phyloP scores from a whole-genome alignment of 805 yeast genomes.

The Candida nonsorbophila region DNA sequence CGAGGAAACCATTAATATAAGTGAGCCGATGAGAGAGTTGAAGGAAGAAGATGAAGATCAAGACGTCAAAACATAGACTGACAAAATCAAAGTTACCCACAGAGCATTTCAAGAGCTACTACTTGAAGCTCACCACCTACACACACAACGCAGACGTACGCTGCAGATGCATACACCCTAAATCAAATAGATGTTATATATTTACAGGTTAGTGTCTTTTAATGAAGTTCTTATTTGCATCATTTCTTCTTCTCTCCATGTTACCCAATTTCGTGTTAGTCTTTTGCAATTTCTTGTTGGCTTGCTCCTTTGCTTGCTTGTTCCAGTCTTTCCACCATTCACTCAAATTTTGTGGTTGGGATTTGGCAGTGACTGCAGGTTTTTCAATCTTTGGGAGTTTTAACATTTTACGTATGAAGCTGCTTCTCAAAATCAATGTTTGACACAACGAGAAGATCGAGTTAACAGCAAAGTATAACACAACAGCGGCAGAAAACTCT shows the following conservation, averaged over 20 bases:
- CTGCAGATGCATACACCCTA: no score
- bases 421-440: slow-evolving; percentile 57
- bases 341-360: slow-evolving; percentile 23
- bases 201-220: slow-evolving; percentile 28
- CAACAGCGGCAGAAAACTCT: slow-evolving; percentile 79
- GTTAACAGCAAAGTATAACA: slow-evolving; percentile 80
- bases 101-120: no score
- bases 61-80: no score
- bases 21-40: no score
- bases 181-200: neutral
- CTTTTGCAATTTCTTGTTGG: slow-evolving; percentile 27
- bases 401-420: slow-evolving; percentile 49
- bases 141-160: no score
- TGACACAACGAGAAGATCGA: slow-evolving; percentile 72
- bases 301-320: slow-evolving; percentile 23
- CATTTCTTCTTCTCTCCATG: slow-evolving; percentile 26
- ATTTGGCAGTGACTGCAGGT: slow-evolving; percentile 34
- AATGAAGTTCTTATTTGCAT: slow-evolving; percentile 26
- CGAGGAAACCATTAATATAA: no score
- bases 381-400: slow-evolving; percentile 55
- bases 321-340: slow-evolving; percentile 34
- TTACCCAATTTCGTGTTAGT: slow-evolving; percentile 33
- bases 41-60: no score
- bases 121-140: no score
- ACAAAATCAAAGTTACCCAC: no score